A percentile compares a stretch with the other conserved stretches of the same genome.
phyloP scores from a whole-genome alignment of 306 rosid genomes.

The Cajanus cajan region DNA sequence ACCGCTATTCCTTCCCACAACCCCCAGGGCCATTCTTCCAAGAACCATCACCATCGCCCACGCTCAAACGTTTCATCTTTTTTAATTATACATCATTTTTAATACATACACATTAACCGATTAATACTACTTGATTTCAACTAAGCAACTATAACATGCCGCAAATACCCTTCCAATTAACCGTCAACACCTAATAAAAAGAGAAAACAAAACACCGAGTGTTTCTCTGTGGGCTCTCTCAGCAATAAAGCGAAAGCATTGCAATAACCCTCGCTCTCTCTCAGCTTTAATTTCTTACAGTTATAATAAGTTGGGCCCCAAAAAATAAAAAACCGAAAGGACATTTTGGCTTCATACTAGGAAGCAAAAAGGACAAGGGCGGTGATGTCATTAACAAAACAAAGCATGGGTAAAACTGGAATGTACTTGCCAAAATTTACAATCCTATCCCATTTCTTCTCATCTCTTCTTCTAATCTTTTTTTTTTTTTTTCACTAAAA shows the following conservation, averaged over 20 bases:
- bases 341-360: conserved; percentile 61
- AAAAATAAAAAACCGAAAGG: conserved; percentile 34
- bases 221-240: neutral
- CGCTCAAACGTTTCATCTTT: neutral
- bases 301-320: conserved; percentile 11
- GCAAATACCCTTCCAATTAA: conserved; percentile 29
- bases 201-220: neutral
- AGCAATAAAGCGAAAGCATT: neutral
- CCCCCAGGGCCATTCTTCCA: neutral
- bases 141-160: conserved; percentile 7
- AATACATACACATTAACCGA: neutral
- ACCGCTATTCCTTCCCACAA: conserved; percentile 28
- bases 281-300: neutral
- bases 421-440: neutral
- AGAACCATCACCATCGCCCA: neutral
- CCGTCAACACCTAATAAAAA: neutral
- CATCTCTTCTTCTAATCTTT: neutral
- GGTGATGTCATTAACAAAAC: conserved; percentile 38
- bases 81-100: neutral
- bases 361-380: conserved; percentile 51
- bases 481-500: conserved; percentile 41
- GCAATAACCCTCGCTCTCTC: conserved; percentile 12
- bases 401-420: conserved; percentile 43
- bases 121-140: neutral
- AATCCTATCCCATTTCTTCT: neutral